A percentile compares a stretch with the other conserved stretches of the same genome.
Evolutionary conservation across 1,284 basidiomycete genomes (phyloP).

Genomic region (Microbotryomycetes sp.): DNA sequence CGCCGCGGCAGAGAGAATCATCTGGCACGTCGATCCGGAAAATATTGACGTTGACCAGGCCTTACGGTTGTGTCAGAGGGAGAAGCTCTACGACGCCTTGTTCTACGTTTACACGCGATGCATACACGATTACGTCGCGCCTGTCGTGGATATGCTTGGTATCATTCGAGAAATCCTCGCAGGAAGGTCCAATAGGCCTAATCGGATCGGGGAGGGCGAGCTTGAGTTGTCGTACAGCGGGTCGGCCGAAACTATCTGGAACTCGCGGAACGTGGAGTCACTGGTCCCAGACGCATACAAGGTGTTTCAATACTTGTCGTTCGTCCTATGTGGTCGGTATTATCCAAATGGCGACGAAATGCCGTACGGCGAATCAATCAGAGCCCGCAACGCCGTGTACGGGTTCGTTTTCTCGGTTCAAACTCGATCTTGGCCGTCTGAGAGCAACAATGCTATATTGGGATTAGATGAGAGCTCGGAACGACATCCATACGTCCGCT

Average conservation of each 20-base stretch:
- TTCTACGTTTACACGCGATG: constrained; percentile 89
- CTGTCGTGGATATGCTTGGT: constrained; percentile 73
- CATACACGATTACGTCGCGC: constrained; percentile 79
- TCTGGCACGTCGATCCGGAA: constrained; percentile 90
- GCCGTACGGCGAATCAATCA: constrained; percentile 56
- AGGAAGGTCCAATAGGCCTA: constrained; percentile 41
- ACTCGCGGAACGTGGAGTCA: constrained; percentile 49
- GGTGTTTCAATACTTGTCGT: constrained; percentile 83
- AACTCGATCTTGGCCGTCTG: constrained; percentile 45
- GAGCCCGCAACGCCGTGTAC: constrained; percentile 35
- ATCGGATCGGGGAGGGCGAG: constrained; percentile 33
- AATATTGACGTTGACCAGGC: constrained; percentile 92
- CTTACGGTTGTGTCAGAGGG: constrained; percentile 71
- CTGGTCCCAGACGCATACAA: constrained; percentile 76
- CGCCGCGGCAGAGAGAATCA: constrained; percentile 74
- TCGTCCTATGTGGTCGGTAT: constrained; percentile 71
- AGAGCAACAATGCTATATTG: constrained; percentile 47
- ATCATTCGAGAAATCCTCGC: constrained; percentile 65
- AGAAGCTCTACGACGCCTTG: constrained; percentile 84
- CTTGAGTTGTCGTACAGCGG: not conserved
- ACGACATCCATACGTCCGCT: constrained; percentile 73
- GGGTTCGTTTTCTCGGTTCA: constrained; percentile 27
- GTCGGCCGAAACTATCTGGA: not conserved
- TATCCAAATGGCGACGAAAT: constrained; percentile 79
- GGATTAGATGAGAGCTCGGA: constrained; percentile 33